Evolutionary conservation across 306 rosid species (phyloP), one percentile per base, ranked within the genome.

Genomic region (Cicer arietinum): DNA sequence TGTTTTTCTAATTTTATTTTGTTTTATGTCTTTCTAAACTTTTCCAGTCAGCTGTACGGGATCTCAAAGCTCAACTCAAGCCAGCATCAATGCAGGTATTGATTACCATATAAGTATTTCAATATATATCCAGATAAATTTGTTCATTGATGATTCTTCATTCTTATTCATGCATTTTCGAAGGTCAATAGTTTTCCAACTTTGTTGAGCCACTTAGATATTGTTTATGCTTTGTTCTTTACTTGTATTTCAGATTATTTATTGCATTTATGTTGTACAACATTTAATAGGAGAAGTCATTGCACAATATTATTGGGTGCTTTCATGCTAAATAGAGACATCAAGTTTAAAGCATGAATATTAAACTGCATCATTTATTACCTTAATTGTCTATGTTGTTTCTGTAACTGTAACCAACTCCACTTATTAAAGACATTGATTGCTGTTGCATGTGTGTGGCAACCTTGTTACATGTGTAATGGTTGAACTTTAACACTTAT

Each of bases 61-160:
- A 93, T 61, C 86, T 93, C 73, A 91, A 81, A 87, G 90, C 89
- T 47, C 96, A 93, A 82, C 88, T 93, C 71, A 91, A 93, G 89
- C 98, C 91, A 44, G 91, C 97, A 69, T 88, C 98, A 62, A 88
- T 93, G 96, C 98, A 93, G 97, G 98, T 90, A 84, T 73, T 65
- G 71, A 79, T 57, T 18, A 75, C 17, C 30, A 45, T 67, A 6
- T 6, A n/a, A 42, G 20, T 39, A 7, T 45, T 57, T 64, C 12
- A 39, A 17, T 75, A 50, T 46, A 30, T 65, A 46, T 84, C 44
- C 45, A 18, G 50, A 25, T 46, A 16, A 50, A 16, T 17, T 57
- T 72, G 42, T 43, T 62, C 40, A 40, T 58, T 57, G 42, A 7
- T 43, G 37, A 68, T 45, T 68, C 52, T 37, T 73, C 20, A 6